Evolutionary conservation across 139 green algal genomes (phyloP), one percentile per base, ranked within the genome.

Genomic region (Chlamydomonas asymmetrica): DNA sequence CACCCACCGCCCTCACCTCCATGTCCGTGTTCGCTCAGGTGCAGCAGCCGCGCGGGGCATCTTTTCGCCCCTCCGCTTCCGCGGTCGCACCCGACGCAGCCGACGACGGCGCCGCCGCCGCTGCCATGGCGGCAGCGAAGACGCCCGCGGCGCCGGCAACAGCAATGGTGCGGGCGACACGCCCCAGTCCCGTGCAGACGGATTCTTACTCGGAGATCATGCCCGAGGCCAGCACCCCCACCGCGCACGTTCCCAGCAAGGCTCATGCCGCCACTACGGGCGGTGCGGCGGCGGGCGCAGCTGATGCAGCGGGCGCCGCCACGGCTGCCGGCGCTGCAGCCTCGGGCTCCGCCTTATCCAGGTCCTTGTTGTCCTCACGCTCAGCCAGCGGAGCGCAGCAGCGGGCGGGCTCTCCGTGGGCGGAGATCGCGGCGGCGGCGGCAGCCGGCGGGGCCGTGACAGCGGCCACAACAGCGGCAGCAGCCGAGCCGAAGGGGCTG

Each of bases 171-270:
- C n/a, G 49, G 49, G 1, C 66, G 37, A 13, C 50, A 52, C 56
- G 29, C 56, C 56, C n/a, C n/a, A n/a, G n/a, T n/a, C n/a, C n/a
- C n/a, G n/a, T n/a, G n/a, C n/a, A n/a, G n/a, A n/a, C n/a, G n/a
- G n/a, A n/a, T n/a, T n/a, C n/a, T n/a, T n/a, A n/a, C n/a, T n/a
- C n/a, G n/a, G n/a, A n/a, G n/a, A n/a, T n/a, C n/a, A n/a, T n/a
- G n/a, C n/a, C n/a, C n/a, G 18, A 35, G 59, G 9, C 23, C 32
- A 13, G 41, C 62, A 20, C 22, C 31, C 13, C 62, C 52, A 4
- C 71, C 71, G 43, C 59, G 59, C 43, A 57, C 71, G 23, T 32
- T 77, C 32, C 41, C 32, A 25, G 41, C 71, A 4, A 32, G 1
- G 56, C 3, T 13, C 7, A 29, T 20, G 8, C 59, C 39, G 54